Base-by-base conservation (phyloP, 2,329 filamentous ascomycete genomes). In the Pseudogymnoascus pannorum region DNA sequence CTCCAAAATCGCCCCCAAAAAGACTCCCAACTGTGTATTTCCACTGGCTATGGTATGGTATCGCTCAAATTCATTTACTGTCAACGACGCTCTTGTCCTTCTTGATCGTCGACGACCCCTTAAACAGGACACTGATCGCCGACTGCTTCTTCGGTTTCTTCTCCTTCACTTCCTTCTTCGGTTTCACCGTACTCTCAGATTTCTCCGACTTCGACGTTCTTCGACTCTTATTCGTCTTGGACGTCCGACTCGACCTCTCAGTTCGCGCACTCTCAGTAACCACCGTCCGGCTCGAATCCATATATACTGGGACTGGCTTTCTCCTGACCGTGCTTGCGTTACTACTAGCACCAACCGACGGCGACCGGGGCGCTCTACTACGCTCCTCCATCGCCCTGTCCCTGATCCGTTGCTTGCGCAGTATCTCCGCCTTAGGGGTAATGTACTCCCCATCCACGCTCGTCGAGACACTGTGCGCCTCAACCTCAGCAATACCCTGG, bases 401-500 rank as follows among this genome's bases (percentile, higher is more conserved):
- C 8, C 64, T 61, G 29, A 69, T 69, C 2, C 63, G 57, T 44
- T 69, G 67, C 12, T 67, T 67, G 60, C 65, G 66, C 29, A 67
- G 66, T 14, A 67, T 64, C 14, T 66, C 66, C 4, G 68, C 68
- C n/a, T 66, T 68, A 0, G 72, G 71, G 1, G 71, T 73, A 22
- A 73, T 72, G 54, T 68, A 70, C 57, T 72, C 70, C 1, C 67
- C 70, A 65, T 72, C 71, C 2, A 70, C 69, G 63, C 70, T 72
- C 2, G 71, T 72, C 2, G 62, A 64, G 2, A 72, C 67, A 58
- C 69, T 70, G 33, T 65, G 58, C 1, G 44, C 63, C 29, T 70
- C 70, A 5, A 66, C 66, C 7, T 70, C 69, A 1, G 68, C 70
- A 61, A 73, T 72, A 1, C 72, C 72, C 6, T 70, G 61, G 42